Evolutionary conservation across 2,329 filamentous ascomycete species (phyloP), one percentile per base, ranked within the genome.

Genomic region (Penicillium sp.): DNA sequence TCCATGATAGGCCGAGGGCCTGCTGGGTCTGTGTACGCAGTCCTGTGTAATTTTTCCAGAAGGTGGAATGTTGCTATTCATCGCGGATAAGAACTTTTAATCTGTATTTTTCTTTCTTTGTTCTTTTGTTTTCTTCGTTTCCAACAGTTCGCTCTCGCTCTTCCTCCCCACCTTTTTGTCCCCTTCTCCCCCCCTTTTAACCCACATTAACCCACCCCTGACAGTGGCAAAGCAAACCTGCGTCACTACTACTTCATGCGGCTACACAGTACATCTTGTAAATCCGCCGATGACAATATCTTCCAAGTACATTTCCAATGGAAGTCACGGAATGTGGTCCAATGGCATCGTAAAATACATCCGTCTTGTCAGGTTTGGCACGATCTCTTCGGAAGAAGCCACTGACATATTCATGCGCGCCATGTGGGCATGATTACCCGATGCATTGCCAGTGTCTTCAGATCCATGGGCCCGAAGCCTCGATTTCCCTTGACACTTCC

Each of bases 171-270:
- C 50, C 47, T 22, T 26, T 29, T 29, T 14, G 39, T 39, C 51
- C 47, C 53, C 26, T 43, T 24, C 45, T 45, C 29, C 43, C 35
- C 52, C 47, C 55, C 42, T 35, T 31, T 24, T 24, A 57, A 49
- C 50, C 55, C 55, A 53, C 51, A 52, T 47, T 14, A 26, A 49
- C 35, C 51, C 56, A 56, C 39, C 49, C 58, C 56, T 56, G 54
- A 56, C 46, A 44, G 58, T 65, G 64, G 59, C 61, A 59, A 65
- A 54, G 29, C 47, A 42, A 42, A 44, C n/a, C 35, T 55, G 31
- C 42, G 58, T 54, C 55, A 51, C 47, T 54, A 39, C 52, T 47
- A 51, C 29, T 39, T 39, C 13, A 49, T 54, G 37, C 45, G 26
- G 29, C 35, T 27, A 22, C 43, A n/a, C 42, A n/a, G 42, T 47